phyloP scores from a whole-genome alignment of 2,329 filamentous ascomycete species.

The Aspergillus neotritici region DNA sequence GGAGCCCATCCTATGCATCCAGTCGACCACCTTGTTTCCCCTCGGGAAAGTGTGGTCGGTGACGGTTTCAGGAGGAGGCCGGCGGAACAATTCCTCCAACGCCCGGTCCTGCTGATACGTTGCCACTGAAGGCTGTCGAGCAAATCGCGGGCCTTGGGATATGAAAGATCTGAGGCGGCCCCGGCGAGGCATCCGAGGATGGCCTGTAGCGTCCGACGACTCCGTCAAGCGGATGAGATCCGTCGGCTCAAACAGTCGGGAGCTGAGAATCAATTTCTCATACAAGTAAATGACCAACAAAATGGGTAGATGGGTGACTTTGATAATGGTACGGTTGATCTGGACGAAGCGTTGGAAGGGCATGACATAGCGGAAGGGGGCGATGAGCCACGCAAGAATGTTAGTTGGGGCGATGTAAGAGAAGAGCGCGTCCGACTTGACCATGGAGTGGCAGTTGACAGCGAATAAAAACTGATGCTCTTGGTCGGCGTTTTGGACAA shows the following conservation, averaged over 20 bases:
- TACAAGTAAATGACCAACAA: constrained; percentile 83
- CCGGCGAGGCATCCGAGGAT: constrained; percentile 55
- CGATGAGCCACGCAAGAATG: constrained; percentile 82
- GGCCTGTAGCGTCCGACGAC: constrained; percentile 45
- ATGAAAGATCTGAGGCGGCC: constrained; percentile 63
- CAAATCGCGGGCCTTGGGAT: constrained; percentile 54
- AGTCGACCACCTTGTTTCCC: constrained; percentile 76
- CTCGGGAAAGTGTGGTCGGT: constrained; percentile 58
- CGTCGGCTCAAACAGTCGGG: constrained; percentile 71
- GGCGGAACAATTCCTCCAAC: constrained; percentile 83
- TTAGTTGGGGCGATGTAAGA: constrained; percentile 90
- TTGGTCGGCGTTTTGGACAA: constrained; percentile 87
- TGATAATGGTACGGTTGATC: constrained; percentile 86
- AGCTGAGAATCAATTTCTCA: constrained; percentile 71
- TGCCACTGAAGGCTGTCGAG: constrained; percentile 79
- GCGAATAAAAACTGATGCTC: constrained; percentile 91
- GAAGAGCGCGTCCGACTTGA: constrained; percentile 95
- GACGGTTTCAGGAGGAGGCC: constrained; percentile 58
- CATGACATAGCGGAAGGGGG: constrained; percentile 74
- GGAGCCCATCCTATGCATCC: constrained; percentile 69
- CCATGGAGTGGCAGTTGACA: constrained; percentile 95
- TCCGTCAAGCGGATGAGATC: constrained; percentile 73
- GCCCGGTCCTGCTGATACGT: constrained; percentile 87
- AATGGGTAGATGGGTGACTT: constrained; percentile 81
- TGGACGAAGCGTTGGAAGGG: constrained; percentile 75